These are phyloP conservation scores for Scheffersomyces parashehatae DNA, from an alignment of 1,139 yeast genomes.

Conservation along the genomic window DNA sequence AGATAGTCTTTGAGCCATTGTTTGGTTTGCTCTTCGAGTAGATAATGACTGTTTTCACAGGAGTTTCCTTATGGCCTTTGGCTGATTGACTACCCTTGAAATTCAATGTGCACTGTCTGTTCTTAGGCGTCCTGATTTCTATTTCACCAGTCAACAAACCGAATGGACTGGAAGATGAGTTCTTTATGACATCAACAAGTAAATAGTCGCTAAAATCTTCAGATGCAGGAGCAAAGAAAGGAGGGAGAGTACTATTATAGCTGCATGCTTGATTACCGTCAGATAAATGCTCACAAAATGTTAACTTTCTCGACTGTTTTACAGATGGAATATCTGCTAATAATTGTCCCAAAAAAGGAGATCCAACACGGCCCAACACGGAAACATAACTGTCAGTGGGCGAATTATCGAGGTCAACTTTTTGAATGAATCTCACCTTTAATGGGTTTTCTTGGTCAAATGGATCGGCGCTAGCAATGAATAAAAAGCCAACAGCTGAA, in stretches of 20 bases:
- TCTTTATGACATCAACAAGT: slow-evolving; percentile 48
- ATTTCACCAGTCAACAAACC: slow-evolving; percentile 70
- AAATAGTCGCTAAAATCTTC: slow-evolving; percentile 43
- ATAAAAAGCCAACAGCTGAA: slow-evolving; percentile 35
- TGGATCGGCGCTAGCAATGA: slow-evolving; percentile 45
- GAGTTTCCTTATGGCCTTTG: slow-evolving; percentile 42
- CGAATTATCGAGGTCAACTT: slow-evolving; percentile 42
- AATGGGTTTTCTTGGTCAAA: slow-evolving; percentile 62
- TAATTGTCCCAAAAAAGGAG: slow-evolving; percentile 32
- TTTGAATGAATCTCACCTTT: slow-evolving; percentile 68
- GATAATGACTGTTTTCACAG: slow-evolving; percentile 62
- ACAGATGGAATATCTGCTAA: slow-evolving; percentile 66
- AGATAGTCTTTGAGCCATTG: slow-evolving; percentile 1
- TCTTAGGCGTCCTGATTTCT: slow-evolving; percentile 56
- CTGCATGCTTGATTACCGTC: slow-evolving; percentile 56
- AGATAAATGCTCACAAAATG: slow-evolving; percentile 34
- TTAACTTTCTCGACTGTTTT: slow-evolving; percentile 29
- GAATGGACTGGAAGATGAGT: slow-evolving; percentile 54
- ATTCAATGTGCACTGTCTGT: slow-evolving; percentile 60
- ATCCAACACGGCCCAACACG: slow-evolving; percentile 55
- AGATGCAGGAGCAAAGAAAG: slow-evolving; percentile 50
- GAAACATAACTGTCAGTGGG: slow-evolving; percentile 37
- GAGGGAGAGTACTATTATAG: slow-evolving; percentile 50
- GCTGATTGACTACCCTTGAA: slow-evolving; percentile 47
- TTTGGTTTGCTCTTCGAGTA: slow-evolving; percentile 26